phyloP scores from a whole-genome alignment of 805 yeast species.

The Candida adriatica region DNA sequence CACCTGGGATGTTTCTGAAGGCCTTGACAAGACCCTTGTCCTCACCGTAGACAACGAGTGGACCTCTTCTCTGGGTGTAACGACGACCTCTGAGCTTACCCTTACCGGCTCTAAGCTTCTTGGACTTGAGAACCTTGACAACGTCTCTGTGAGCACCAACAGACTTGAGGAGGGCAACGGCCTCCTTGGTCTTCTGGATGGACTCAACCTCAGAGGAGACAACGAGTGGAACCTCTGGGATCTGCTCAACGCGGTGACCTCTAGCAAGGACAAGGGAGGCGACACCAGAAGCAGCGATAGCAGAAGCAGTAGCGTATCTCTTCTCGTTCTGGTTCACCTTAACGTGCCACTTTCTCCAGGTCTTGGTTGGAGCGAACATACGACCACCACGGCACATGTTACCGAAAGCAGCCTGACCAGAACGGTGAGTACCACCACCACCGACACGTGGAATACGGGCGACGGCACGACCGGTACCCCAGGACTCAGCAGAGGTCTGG shows the following conservation, averaged over 20 bases:
- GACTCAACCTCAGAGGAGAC: constrained; percentile 90
- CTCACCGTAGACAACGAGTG: constrained; percentile 95
- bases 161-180: constrained; percentile 96
- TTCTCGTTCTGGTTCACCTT: constrained; percentile 99
- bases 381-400: constrained; percentile 99
- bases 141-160: constrained; percentile 98
- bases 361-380: constrained; percentile 99
- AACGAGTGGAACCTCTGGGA: constrained; percentile 97
- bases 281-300: constrained; percentile 98
- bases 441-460: constrained; percentile 99
- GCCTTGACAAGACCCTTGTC: constrained; percentile 98
- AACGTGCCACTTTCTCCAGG: constrained; percentile 99
- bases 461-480: constrained; percentile 99
- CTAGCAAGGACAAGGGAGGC: constrained; percentile 98
- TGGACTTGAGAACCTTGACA: constrained; percentile 95
- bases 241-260: constrained; percentile 99
- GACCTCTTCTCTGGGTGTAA: constrained; percentile 99
- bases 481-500: constrained; percentile 99
- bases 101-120: constrained; percentile 99
- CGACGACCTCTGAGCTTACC: constrained; percentile 99
- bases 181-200: constrained; percentile 95
- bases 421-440: constrained; percentile 99
- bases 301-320: constrained; percentile 99
- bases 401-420: constrained; percentile 99
- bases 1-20: constrained; percentile 99